phyloP scores from a whole-genome alignment of 2,329 filamentous ascomycete species.

The Chaetomium globosum region DNA sequence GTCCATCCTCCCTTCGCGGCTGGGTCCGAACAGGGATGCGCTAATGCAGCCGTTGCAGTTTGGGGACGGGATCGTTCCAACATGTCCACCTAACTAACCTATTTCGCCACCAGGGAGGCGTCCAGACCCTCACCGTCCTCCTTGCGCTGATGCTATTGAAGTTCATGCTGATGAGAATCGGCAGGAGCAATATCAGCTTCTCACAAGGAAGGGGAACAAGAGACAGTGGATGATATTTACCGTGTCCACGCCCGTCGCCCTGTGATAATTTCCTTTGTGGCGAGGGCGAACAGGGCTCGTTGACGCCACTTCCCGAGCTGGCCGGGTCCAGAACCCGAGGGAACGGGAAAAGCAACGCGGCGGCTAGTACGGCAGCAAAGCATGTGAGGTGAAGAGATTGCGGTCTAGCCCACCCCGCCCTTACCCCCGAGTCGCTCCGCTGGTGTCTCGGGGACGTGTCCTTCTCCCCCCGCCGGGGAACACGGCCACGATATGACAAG shows the following conservation, averaged over 20 bases:
- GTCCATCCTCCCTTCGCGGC: neutral
- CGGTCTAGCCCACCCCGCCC: too few species aligned
- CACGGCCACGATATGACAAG: neutral
- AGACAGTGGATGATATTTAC: neutral
- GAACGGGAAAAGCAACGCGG: too few species aligned
- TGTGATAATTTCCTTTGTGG: neutral
- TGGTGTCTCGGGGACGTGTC: too few species aligned
- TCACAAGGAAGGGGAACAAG: neutral
- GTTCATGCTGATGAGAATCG: neutral
- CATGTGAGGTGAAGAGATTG: too few species aligned
- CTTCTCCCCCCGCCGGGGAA: neutral
- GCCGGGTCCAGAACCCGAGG: too few species aligned
- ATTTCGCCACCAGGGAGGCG: neutral
- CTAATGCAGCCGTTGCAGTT: neutral
- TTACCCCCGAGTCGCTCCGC: neutral
- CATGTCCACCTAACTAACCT: neutral
- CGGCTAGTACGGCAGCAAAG: too few species aligned
- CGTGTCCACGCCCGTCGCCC: too few species aligned
- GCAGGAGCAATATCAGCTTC: neutral
- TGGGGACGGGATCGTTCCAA: neutral
- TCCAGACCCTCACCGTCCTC: neutral
- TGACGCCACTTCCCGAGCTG: too few species aligned
- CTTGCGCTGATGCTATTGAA: neutral
- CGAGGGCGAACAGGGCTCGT: neutral
- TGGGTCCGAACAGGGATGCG: neutral